phyloP scores from a whole-genome alignment of 805 yeast genomes.

The Lachancea kluyveri region DNA sequence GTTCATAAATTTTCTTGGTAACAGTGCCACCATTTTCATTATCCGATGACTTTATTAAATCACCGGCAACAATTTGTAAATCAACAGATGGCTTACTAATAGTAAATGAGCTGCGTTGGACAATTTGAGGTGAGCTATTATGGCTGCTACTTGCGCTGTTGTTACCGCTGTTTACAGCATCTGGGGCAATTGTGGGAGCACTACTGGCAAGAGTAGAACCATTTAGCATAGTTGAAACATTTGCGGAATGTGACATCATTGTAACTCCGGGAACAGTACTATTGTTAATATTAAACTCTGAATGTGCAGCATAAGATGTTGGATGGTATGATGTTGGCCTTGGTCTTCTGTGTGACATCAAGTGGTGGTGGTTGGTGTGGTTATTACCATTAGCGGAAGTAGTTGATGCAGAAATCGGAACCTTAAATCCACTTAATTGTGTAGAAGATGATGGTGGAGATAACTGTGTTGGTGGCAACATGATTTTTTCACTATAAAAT shows the following conservation, averaged over 20 bases:
- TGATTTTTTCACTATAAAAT: too few species aligned
- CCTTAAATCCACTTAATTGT: too few species aligned
- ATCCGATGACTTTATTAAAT: slow-evolving; percentile 29
- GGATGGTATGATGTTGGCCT: slow-evolving; percentile 87
- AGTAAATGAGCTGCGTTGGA: slow-evolving; percentile 19
- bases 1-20: slow-evolving; percentile 18
- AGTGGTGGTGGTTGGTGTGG: too few species aligned
- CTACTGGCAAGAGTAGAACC: too few species aligned
- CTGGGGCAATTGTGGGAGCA: slow-evolving; percentile 18
- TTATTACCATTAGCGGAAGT: too few species aligned
- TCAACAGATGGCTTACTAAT: slow-evolving; percentile 33
- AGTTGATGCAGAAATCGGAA: too few species aligned
- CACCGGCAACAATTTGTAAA: slow-evolving; percentile 32
- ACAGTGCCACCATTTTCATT: slow-evolving; percentile 15
- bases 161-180: neutral
- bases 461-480: too few species aligned
- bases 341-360: slow-evolving; percentile 50
- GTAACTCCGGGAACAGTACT: slow-evolving; percentile 39
- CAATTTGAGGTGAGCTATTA: slow-evolving; percentile 17
- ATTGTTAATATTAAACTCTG: slow-evolving; percentile 19
- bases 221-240: too few species aligned
- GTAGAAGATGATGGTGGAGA: too few species aligned
- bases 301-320: slow-evolving; percentile 5
- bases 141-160: neutral
- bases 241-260: slow-evolving; percentile 29